phyloP scores from a whole-genome alignment of 495 filamentous ascomycete genomes.

The Neurospora sp. region DNA sequence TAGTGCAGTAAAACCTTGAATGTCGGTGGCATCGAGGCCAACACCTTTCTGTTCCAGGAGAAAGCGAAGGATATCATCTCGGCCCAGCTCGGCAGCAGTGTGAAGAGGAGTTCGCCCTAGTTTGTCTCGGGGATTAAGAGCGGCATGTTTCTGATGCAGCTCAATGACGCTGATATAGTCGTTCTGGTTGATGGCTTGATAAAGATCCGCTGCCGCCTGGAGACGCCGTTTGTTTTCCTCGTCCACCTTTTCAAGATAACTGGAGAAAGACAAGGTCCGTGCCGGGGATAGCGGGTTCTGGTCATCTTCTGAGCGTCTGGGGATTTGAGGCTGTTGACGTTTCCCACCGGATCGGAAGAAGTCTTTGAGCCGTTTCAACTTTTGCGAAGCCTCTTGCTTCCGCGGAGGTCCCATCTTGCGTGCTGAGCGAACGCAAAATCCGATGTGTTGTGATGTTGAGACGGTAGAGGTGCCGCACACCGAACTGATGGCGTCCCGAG shows the following conservation, averaged over 20 bases:
- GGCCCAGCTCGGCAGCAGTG: constrained; percentile 1
- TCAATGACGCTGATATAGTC: background rate
- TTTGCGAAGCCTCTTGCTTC: background rate
- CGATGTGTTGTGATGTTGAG: background rate
- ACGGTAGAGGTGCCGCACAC: background rate
- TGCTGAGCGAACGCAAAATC: background rate
- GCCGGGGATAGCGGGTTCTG: background rate
- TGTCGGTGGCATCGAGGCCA: background rate
- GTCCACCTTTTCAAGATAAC: background rate
- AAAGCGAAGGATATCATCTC: background rate
- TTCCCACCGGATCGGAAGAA: background rate
- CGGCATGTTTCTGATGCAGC: background rate
- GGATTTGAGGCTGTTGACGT: background rate
- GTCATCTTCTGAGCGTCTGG: background rate
- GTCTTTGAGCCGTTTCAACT: background rate
- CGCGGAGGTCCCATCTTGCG: background rate
- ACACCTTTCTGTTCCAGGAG: constrained; percentile 3
- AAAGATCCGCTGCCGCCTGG: background rate
- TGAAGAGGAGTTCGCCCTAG: constrained; percentile 1
- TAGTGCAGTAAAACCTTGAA: background rate
- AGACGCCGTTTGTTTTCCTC: background rate
- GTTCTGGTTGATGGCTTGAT: background rate
- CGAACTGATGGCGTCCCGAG: background rate
- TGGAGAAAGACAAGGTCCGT: background rate
- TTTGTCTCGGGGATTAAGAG: background rate